A percentile compares a stretch with the other conserved stretches of the same genome.
phyloP scores from a whole-genome alignment of 331 rosid species.

The Cydonia oblonga region DNA sequence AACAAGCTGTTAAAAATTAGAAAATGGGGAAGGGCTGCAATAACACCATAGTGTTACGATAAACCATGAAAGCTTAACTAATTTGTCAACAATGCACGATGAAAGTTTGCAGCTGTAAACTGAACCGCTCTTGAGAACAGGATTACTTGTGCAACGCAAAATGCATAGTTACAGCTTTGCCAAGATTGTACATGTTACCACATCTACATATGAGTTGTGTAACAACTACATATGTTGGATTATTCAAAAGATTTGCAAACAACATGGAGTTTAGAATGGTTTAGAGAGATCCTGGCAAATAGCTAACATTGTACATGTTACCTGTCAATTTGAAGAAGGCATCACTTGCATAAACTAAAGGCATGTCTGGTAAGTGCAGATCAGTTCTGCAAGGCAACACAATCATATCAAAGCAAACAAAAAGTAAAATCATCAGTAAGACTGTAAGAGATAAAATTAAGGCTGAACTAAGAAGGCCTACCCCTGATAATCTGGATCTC shows the following conservation, averaged over 20 bases:
- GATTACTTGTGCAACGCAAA: too few relatives aligned
- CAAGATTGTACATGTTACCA: too few relatives aligned
- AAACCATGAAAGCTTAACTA: too few relatives aligned
- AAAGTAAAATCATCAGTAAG: constrained; percentile 14
- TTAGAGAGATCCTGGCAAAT: not conserved
- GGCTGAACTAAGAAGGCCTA: constrained; percentile 65
- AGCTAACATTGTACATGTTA: constrained; percentile 3
- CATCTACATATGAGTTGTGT: too few relatives aligned
- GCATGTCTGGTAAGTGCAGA: constrained; percentile 70
- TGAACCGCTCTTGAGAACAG: too few relatives aligned
- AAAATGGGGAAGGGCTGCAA: too few relatives aligned
- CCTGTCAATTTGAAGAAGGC: constrained; percentile 89
- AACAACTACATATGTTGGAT: not conserved
- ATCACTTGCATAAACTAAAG: constrained; percentile 86
- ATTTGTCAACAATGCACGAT: too few relatives aligned
- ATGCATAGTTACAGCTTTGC: too few relatives aligned
- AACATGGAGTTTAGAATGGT: not conserved
- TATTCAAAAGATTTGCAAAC: not conserved
- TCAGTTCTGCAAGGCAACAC: constrained; percentile 63
- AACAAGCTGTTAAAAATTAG: too few relatives aligned
- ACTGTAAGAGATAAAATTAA: constrained; percentile 16
- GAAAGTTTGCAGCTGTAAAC: too few relatives aligned
- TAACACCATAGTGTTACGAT: too few relatives aligned
- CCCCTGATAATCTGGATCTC: constrained; percentile 54
- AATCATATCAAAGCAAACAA: constrained; percentile 16